Base-by-base conservation (phyloP, 164 flowering plant genomes). In the Kingdonia uniflora region DNA sequence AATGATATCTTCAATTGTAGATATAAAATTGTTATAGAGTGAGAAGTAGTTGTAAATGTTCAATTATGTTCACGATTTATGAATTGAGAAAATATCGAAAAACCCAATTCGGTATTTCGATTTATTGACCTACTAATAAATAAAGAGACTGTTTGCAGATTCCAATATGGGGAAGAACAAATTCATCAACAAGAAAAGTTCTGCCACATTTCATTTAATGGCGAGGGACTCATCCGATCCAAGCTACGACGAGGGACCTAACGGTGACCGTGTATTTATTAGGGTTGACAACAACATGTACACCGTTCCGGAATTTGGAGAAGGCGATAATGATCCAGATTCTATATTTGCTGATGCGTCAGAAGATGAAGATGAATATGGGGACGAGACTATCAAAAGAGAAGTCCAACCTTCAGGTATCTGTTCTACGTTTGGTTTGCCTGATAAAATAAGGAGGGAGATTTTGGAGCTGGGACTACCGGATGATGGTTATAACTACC, bases 401-500 rank as follows among this genome's bases (percentile, higher is more conserved):
- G 35, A 29, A 29, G 35, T 29, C 8, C 4, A 8, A 29, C n/a
- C n/a, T n/a, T n/a, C n/a, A n/a, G n/a, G n/a, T n/a, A 29, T 29
- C 4, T 4, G 35, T 29, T 4, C 8, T 8, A 8, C 6, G 8
- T 3, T 4, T 4, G 35, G 35, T 4, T 29, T 92, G 62, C 87
- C 87, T 8, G 91, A 84, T 39, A 37, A 69, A n/a, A 51, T 80
- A 11, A 69, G 95, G 76, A 77, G 42, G 63, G 95, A 92, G 63
- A 92, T 92, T 59, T 29, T 92, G 74, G 95, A 86, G 66, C 65
- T 92, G 35, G 99, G 97, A 57, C 74, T 86, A 71, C 95, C 97
- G 1, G 99, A 88, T 62, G 99, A 88, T 55, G 97, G 99, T 5
- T 92, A 92, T 54, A 89, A 92, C 56, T 92, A 92, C 55, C 73